Evolutionary conservation across 176 grass and related monocot genomes (phyloP).

Genomic region (barley (Hordeum vulgare)): DNA sequence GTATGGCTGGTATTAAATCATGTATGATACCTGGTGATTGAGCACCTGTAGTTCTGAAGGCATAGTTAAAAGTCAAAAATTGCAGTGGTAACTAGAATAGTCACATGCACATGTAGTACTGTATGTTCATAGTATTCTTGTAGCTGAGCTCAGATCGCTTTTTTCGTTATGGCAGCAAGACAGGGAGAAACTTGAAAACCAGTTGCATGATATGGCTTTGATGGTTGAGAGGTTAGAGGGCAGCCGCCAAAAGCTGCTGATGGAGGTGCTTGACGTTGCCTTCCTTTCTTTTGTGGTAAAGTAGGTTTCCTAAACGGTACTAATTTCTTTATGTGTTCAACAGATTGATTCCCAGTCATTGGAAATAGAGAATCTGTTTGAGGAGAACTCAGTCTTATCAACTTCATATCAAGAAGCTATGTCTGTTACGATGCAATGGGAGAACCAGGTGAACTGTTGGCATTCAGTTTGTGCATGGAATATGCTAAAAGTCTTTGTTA

Average conservation of each 20-base stretch:
- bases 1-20: not conserved
- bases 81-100: not conserved
- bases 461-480: not conserved
- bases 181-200: slow-evolving; percentile 88
- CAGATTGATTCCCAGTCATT: slow-evolving; percentile 96
- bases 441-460: slow-evolving; percentile 53
- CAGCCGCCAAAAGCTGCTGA: slow-evolving; percentile 88
- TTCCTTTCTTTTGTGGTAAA: slow-evolving; percentile 33
- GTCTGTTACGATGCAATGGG: slow-evolving; percentile 71
- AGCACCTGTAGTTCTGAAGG: not conserved
- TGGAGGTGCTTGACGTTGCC: slow-evolving; percentile 51
- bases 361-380: slow-evolving; percentile 93
- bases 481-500: not conserved
- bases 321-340: slow-evolving; percentile 19
- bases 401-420: slow-evolving; percentile 64
- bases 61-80: not conserved
- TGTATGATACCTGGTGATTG: not conserved
- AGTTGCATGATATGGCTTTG: slow-evolving; percentile 88
- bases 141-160: not conserved
- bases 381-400: slow-evolving; percentile 80
- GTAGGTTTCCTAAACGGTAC: not conserved
- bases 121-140: slow-evolving; percentile 9
- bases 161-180: slow-evolving; percentile 49
- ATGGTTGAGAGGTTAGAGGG: slow-evolving; percentile 93
- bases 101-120: not conserved